phyloP scores from a whole-genome alignment of 768 basidiomycete species.

The Xerocomus brunneocitrinus region DNA sequence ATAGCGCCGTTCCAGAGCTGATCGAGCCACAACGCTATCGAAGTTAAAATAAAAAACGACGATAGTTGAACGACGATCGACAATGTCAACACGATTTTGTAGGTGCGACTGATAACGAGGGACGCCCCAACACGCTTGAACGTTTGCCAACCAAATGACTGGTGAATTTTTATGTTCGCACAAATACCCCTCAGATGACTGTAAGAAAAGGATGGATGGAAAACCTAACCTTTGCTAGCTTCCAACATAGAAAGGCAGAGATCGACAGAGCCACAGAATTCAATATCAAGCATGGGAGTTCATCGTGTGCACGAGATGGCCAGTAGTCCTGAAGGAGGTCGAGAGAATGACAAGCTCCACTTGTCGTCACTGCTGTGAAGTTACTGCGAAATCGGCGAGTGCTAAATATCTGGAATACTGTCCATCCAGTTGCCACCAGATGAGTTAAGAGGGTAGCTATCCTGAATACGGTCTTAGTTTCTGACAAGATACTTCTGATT shows the following conservation, averaged over 20 bases:
- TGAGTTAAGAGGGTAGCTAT: constrained; percentile 71
- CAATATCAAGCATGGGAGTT: constrained; percentile 58
- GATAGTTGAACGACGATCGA: constrained; percentile 74
- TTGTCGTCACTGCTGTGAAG: constrained; percentile 53
- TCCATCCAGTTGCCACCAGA: constrained; percentile 68
- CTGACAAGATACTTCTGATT: background rate
- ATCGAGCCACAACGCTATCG: constrained; percentile 74
- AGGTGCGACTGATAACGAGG: constrained; percentile 64
- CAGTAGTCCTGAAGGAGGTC: constrained; percentile 64
- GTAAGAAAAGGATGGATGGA: background rate
- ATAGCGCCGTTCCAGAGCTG: constrained; percentile 66
- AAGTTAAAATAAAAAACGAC: constrained; percentile 68
- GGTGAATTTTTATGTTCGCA: background rate
- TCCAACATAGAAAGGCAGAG: constrained; percentile 67
- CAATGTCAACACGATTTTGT: constrained; percentile 64
- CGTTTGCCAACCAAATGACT: constrained; percentile 83
- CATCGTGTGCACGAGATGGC: constrained; percentile 53
- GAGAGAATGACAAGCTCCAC: constrained; percentile 57
- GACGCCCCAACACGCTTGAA: constrained; percentile 84
- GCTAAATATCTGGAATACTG: constrained; percentile 57
- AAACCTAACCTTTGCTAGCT: constrained; percentile 57
- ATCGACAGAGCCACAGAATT: constrained; percentile 58
- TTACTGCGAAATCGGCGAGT: constrained; percentile 54
- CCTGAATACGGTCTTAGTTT: constrained; percentile 19
- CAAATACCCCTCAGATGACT: background rate